phyloP scores from a whole-genome alignment of 352 stramenopile species.

The Globisporangium orthogonon region DNA sequence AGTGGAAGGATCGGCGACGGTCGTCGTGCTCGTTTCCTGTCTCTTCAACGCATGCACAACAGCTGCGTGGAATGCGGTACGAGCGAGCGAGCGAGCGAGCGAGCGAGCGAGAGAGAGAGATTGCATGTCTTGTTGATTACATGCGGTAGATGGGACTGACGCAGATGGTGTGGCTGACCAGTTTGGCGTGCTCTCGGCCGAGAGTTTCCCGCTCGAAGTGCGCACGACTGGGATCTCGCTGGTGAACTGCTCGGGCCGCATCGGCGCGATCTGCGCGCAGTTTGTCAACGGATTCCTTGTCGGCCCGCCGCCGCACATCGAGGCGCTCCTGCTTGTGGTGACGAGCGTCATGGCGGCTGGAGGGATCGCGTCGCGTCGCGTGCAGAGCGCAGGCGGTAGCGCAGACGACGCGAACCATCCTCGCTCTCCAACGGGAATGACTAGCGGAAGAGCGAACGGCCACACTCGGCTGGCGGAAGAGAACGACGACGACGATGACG shows the following conservation, averaged over 20 bases:
- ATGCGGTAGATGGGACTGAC: background rate
- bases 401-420: conserved; percentile 17
- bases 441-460: background rate
- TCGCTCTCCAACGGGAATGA: background rate
- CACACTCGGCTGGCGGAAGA: background rate
- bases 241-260: conserved; percentile 80
- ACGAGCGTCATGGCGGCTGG: conserved; percentile 66
- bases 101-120: background rate
- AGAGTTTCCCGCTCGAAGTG: conserved; percentile 87
- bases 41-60: conserved; percentile 90
- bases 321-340: conserved; percentile 74
- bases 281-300: conserved; percentile 89
- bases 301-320: conserved; percentile 62
- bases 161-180: conserved; percentile 7
- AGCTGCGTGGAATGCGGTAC: conserved; percentile 86
- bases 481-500: background rate
- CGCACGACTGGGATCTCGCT: conserved; percentile 87
- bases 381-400: conserved; percentile 19
- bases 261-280: conserved; percentile 89
- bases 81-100: background rate
- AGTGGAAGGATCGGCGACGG: conserved; percentile 44
- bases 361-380: conserved; percentile 33
- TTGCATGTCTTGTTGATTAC: no score
- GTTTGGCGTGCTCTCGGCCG: conserved; percentile 87
- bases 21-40: conserved; percentile 85